Conservation (phyloP, 1,284 basidiomycete genomes). For the Sanghuangporus weigelae region DNA sequence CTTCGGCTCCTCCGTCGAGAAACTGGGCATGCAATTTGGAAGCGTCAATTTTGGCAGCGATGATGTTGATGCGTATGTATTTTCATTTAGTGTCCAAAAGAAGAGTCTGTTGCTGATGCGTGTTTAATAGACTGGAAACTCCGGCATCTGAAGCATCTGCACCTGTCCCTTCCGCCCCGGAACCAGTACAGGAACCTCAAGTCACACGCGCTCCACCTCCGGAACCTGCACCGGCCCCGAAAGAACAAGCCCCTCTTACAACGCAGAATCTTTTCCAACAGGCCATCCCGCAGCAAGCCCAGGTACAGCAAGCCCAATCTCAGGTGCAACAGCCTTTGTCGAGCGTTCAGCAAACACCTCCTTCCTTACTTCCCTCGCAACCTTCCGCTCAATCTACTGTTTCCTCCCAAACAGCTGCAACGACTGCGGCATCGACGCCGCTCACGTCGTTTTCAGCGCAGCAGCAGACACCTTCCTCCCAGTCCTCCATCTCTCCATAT, state of each 20-base stretch:
- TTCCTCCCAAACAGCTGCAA: constrained; percentile 12
- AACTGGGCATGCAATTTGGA: constrained; percentile 80
- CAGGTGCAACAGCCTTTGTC: constrained; percentile 23
- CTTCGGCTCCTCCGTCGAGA: constrained; percentile 59
- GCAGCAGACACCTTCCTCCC: constrained; percentile 23
- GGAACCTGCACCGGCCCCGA: constrained; percentile 25
- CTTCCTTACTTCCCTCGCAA: constrained; percentile 30
- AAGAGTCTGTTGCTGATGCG: neutral
- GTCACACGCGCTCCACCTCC: constrained; percentile 18
- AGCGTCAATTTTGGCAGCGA: constrained; percentile 69
- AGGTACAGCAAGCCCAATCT: constrained; percentile 25
- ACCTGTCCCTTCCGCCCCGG: constrained; percentile 28
- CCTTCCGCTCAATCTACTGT: constrained; percentile 18
- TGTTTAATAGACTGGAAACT: constrained; percentile 13
- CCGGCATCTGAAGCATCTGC: constrained; percentile 26
- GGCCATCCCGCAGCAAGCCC: constrained; percentile 41
- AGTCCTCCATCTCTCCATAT: constrained; percentile 24
- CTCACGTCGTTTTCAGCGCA: constrained; percentile 39
- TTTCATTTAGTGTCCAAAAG: neutral
- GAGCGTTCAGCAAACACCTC: constrained; percentile 36
- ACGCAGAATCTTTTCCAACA: constrained; percentile 39
- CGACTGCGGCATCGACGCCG: constrained; percentile 28
- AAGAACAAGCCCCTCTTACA: constrained; percentile 30
- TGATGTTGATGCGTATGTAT: constrained; percentile 42
- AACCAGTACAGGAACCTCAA: constrained; percentile 27